Evolutionary conservation across 2,329 filamentous ascomycete species (phyloP).

Genomic region (Phyllosticta citrichinensis): DNA sequence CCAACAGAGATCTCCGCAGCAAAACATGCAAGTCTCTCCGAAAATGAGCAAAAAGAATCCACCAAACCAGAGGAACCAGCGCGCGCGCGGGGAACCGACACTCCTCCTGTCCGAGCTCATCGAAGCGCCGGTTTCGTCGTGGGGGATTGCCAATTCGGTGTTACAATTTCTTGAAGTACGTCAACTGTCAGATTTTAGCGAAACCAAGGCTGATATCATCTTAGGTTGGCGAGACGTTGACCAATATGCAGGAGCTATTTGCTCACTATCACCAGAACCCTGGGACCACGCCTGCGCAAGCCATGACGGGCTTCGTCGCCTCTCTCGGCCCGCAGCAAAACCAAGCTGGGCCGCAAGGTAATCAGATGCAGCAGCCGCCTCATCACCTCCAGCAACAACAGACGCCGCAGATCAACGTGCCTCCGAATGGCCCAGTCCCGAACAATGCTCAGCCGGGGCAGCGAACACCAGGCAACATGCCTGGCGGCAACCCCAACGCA

Average conservation of each 20-base stretch:
- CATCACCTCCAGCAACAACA: conserved; percentile 12
- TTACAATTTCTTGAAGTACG: conserved; percentile 53
- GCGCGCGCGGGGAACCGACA: conserved; percentile 32
- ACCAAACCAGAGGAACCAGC: conserved; percentile 39
- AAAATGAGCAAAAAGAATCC: conserved; percentile 48
- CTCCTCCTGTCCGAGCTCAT: conserved; percentile 37
- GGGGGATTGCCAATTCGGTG: conserved; percentile 47
- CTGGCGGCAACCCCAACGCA: conserved; percentile 18
- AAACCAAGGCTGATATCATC: conserved; percentile 15
- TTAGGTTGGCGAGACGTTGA: conserved; percentile 56
- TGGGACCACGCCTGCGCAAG: conserved; percentile 43
- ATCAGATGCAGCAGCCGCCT: neutral
- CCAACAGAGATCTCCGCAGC: conserved; percentile 39
- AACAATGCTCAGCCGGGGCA: conserved; percentile 21
- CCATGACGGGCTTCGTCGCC: conserved; percentile 43
- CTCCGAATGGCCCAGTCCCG: conserved; percentile 15
- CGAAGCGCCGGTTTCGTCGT: conserved; percentile 37
- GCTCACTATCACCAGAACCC: conserved; percentile 44
- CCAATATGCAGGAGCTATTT: conserved; percentile 53
- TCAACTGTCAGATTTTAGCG: conserved; percentile 10
- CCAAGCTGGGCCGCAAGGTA: conserved; percentile 11
- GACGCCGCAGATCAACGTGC: conserved; percentile 14
- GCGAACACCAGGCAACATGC: conserved; percentile 19
- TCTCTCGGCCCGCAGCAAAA: conserved; percentile 27
- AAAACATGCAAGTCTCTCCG: conserved; percentile 43